Base-by-base conservation (phyloP, 2,329 filamentous ascomycete species). In the Calonectria naviculata region DNA sequence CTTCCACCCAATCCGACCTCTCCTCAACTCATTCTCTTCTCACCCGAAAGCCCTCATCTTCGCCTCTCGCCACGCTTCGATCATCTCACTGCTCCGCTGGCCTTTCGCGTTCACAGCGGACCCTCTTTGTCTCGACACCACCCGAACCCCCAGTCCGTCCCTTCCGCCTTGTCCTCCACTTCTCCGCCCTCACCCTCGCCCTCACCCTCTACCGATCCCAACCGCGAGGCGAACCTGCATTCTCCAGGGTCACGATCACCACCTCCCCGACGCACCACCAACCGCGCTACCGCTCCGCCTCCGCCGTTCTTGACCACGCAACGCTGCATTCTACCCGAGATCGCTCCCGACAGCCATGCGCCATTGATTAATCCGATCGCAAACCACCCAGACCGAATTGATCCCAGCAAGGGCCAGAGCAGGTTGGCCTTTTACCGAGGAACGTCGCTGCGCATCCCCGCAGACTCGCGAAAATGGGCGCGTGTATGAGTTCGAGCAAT, bases 401-500 rank as follows among this genome's bases (percentile, higher is more conserved):
- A 71, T 63, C 44, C 31, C 47, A 34, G 65, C 44, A 52, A 52
- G 46, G 67, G 65, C 70, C 69, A 34, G 62, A 58, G 47, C 56
- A 70, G 56, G 36, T 34, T 49, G 47, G 60, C 47, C 66, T 41
- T 46, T 54, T 70, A 41, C 46, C 31, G 34, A 66, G 71, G 70
- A 71, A 73, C 67, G 68, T 65, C 67, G 54, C 54, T 66, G 64
- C 66, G 73, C 67, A 68, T 28, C 58, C 70, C 71, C 71, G 71
- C 67, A 73, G 47, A 72, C 64, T 71, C 58, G 66, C 63, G 85
- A 90, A 81, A 80, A 99, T 99, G 97, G 97, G 97, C 85, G 91
- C 90, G 79, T 99, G 97, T 88, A 94, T 97, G 91, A 98, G 95
- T 86, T 93, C 93, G 76, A 93, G 90, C 83, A 93, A 93, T 82